Percentiles rank a stretch among this genome's conserved stretches.
These are phyloP conservation scores for Debaryomyces nepalensis DNA, from an alignment of 1,139 yeast species.

Conservation along the genomic window DNA sequence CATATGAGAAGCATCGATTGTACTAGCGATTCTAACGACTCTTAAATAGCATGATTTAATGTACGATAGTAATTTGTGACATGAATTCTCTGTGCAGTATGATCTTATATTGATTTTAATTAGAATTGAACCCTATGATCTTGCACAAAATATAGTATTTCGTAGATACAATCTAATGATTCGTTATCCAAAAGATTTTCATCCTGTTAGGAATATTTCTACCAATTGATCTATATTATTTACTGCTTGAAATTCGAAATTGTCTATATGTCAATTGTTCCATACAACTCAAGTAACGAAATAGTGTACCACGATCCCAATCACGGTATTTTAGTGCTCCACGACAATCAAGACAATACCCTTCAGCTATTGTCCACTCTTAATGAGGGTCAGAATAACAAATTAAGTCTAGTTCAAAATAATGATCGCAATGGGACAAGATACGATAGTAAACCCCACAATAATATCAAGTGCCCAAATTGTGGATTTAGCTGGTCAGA, in stretches of 20 bases:
- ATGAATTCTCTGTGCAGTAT: constrained; percentile 4
- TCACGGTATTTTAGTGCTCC: constrained; percentile 49
- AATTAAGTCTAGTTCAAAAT: constrained; percentile 1
- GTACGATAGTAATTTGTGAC: constrained; percentile 10
- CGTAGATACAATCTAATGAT: neutral
- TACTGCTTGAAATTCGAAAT: neutral
- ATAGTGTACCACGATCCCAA: constrained; percentile 45
- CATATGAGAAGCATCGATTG: constrained; percentile 31
- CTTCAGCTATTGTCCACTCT: constrained; percentile 37
- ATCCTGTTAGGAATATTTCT: neutral
- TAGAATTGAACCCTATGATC: neutral
- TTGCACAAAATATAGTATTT: neutral
- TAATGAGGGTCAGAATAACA: constrained; percentile 9
- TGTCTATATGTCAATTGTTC: constrained; percentile 43
- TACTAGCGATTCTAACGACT: constrained; percentile 6
- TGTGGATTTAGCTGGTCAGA: constrained; percentile 43
- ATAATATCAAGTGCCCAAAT: constrained; percentile 39
- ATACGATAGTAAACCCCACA: constrained; percentile 11
- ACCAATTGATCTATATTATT: neutral
- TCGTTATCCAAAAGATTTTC: neutral
- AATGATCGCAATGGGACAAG: constrained; percentile 7
- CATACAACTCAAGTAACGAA: constrained; percentile 39
- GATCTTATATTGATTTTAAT: neutral
- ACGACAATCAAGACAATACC: constrained; percentile 46
- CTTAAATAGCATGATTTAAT: constrained; percentile 12